Conservation (phyloP, 2,329 filamentous ascomycete species). For the Aspergillus versicolor region DNA sequence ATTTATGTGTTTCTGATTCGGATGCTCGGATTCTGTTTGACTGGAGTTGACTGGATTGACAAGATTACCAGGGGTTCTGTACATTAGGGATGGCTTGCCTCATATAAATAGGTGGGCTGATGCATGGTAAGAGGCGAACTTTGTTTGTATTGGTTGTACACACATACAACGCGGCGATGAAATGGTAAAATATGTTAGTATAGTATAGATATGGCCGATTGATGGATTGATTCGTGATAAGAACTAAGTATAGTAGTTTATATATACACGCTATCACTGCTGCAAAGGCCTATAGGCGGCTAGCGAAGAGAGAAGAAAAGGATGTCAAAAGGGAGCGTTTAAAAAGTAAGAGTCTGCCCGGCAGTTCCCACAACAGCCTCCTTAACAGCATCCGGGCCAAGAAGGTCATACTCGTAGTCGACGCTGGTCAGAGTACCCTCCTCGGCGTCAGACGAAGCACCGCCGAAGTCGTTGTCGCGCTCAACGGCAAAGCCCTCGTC, state of each 20-base stretch:
- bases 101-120: neutral
- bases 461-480: conserved; percentile 50
- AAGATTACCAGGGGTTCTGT: too few species aligned
- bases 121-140: neutral
- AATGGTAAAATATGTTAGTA: neutral
- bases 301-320: neutral
- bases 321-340: neutral
- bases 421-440: conserved; percentile 52
- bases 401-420: conserved; percentile 56
- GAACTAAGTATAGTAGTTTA: neutral
- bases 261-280: neutral
- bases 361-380: conserved; percentile 40
- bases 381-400: conserved; percentile 52
- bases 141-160: neutral
- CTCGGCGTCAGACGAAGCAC: conserved; percentile 49
- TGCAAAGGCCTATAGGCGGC: neutral
- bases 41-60: too few species aligned
- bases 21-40: too few species aligned
- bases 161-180: neutral
- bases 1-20: neutral
- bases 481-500: conserved; percentile 47
- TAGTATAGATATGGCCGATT: neutral
- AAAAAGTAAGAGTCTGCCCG: conserved; percentile 37
- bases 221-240: neutral
- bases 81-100: neutral